Percentiles rank a stretch among this genome's conserved stretches.
phyloP scores from a whole-genome alignment of 108 stramenopile genomes.

The Fistulifera pelliculosa region DNA sequence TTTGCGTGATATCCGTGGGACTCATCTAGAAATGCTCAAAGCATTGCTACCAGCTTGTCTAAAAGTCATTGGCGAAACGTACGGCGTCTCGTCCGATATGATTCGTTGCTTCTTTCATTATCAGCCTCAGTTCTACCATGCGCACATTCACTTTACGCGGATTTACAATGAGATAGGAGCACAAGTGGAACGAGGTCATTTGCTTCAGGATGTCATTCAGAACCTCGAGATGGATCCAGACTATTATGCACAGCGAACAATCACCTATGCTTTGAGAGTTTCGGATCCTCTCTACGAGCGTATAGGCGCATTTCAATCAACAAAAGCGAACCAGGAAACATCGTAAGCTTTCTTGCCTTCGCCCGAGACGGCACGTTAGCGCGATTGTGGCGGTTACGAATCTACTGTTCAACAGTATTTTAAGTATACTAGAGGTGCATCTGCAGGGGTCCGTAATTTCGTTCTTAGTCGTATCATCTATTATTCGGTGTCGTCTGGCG shows the following conservation, averaged over 20 bases:
- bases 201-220: constrained; percentile 60
- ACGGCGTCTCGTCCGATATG: constrained; percentile 48
- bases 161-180: constrained; percentile 53
- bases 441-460: too few species aligned
- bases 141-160: constrained; percentile 70
- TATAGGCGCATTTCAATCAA: neutral
- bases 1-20: constrained; percentile 42
- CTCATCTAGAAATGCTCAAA: constrained; percentile 50
- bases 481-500: too few species aligned
- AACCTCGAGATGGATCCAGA: constrained; percentile 49
- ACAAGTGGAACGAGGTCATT: constrained; percentile 49
- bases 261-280: constrained; percentile 32
- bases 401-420: too few species aligned
- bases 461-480: too few species aligned
- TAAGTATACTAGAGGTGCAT: too few species aligned
- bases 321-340: too few species aligned
- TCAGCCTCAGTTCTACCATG: constrained; percentile 69
- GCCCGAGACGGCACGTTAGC: too few species aligned
- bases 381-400: too few species aligned
- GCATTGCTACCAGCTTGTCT: constrained; percentile 34
- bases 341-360: too few species aligned
- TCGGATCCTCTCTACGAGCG: constrained; percentile 7
- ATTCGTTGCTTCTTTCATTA: constrained; percentile 64
- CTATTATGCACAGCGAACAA: constrained; percentile 50
- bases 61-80: constrained; percentile 37